Base-by-base conservation (phyloP, 2,329 filamentous ascomycete species). In the Paecilomyces sp. region DNA sequence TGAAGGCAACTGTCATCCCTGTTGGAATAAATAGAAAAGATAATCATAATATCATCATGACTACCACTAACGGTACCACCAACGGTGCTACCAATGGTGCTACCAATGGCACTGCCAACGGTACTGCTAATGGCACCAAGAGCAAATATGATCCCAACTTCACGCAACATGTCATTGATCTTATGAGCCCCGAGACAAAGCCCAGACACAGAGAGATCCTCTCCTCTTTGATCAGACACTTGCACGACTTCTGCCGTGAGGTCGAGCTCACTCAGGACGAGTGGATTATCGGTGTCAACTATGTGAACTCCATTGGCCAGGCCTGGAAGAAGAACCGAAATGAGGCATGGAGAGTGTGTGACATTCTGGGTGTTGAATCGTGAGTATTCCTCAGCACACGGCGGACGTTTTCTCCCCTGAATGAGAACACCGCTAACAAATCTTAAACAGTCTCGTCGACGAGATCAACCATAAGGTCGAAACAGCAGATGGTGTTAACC, bases 231-330 rank as follows among this genome's bases (percentile, higher is more conserved):
- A 86, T 91, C 74, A 80, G 77, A 55, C 88, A 92, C 77, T 80
- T 92, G 60, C 89, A 92, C 78, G 88, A 91, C 76, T 92, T 92
- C 73, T 83, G 85, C 59, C 85, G 89, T 60, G 89, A 92, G 70
- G 84, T 90, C 64, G 88, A 92, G 76, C 83, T 92, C 57, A 91
- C 86, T 18, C 81, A 85, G 33, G 88, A 90, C 58, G 89, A 92
- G 76, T 92, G 89, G 89, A 83, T 91, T 75, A 76, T 84, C 7
- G 89, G 88, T 58, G 88, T 92, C 58, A 82, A 88, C 68, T 91
- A 88, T 72, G 77, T 92, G 77, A 92, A 92, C 79, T 82, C 84
- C 54, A 83, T 90, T 62, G 89, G 89, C 62, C 85, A 90, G 74
- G 83, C 85, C 66, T 88, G 83, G 64, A 82, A 82, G 58, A 82